A percentile compares a stretch with the other conserved stretches of the same genome.
Conservation (phyloP, 2,329 filamentous ascomycete genomes). For the Chaetothyriales sp. region DNA sequence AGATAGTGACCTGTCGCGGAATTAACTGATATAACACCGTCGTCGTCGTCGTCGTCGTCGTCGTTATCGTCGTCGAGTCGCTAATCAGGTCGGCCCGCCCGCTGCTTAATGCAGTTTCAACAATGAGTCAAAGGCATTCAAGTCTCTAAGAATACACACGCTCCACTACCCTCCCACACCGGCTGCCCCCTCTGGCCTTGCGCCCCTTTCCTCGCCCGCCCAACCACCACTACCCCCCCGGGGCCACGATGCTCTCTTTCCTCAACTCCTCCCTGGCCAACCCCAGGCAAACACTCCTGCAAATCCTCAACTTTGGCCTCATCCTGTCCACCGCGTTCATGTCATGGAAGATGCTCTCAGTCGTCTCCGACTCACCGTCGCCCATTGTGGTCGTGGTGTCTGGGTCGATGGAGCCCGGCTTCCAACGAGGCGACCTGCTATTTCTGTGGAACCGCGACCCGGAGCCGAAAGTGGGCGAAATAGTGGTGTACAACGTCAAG, state of each 20-base stretch:
- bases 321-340: slow-evolving; percentile 86
- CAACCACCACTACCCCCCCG: slow-evolving; percentile 24
- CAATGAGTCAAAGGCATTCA: not conserved
- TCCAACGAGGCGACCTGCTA: slow-evolving; percentile 48
- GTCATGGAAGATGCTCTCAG: slow-evolving; percentile 82
- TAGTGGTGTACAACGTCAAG: slow-evolving; percentile 69
- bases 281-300: slow-evolving; percentile 64
- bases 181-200: not conserved
- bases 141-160: not conserved
- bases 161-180: not conserved
- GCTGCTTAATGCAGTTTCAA: not conserved
- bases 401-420: slow-evolving; percentile 54
- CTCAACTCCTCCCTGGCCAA: slow-evolving; percentile 45
- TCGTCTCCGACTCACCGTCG: slow-evolving; percentile 58
- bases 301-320: slow-evolving; percentile 79
- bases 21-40: not conserved
- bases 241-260: slow-evolving; percentile 47
- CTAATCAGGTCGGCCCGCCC: not conserved
- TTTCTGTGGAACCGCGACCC: slow-evolving; percentile 48
- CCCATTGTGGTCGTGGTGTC: slow-evolving; percentile 53
- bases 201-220: slow-evolving; percentile 19
- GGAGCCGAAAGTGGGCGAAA: slow-evolving; percentile 53
- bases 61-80: too few species aligned
- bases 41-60: too few species aligned
- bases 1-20: not conserved